Evolutionary conservation across 1,284 basidiomycete species (phyloP), one percentile per base, ranked within the genome.

Genomic region (Ganoderma leucocontextum): DNA sequence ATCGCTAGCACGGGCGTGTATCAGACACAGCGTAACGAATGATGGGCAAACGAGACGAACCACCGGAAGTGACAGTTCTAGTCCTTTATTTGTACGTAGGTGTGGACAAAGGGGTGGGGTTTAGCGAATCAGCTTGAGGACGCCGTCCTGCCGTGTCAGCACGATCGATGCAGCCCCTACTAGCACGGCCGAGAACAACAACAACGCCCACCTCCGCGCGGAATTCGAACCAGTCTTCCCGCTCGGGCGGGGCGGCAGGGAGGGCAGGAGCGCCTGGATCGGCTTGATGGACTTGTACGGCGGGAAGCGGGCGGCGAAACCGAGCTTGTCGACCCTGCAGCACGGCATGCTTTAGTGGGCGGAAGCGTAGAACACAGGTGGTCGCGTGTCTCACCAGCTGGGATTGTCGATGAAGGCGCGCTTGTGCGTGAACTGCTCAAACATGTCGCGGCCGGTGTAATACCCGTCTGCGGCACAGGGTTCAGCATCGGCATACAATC

Each of bases 381-480:
- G n/a, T n/a, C n/a, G n/a, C 10, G 6, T 4, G 33, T 8, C 63
- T 22, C 15, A 65, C 91, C 89, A 91, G 73, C 82, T 78, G 19
- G 91, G 91, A 2, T 84, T 85, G 75, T 92, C 89, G 42, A 92
- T 69, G 0, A 88, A 86, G 9, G 86, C 72, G 61, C 91, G 84
- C 19, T 86, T 73, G 73, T 93, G 91, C 0, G 91, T 92, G 80
- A 93, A 93, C 74, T 84, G 82, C 67, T 91, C 89, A 74, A 93
- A 93, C 2, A 82, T 79, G 73, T 81, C 90, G 77, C 92, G 91
- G 35, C 90, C 86, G 0, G 85, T 87, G 72, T 90, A 87, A 53
- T 83, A 83, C 4, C 92, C 92, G 58, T 83, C 91, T 92, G 17
- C 33, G 17, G 29, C 15, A 57, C 13, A n/a, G 3, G 6, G 33